Percentiles rank a stretch among this genome's conserved stretches.
phyloP scores from a whole-genome alignment of 2,329 filamentous ascomycete genomes.

The Trichophyton mentagrophytes region DNA sequence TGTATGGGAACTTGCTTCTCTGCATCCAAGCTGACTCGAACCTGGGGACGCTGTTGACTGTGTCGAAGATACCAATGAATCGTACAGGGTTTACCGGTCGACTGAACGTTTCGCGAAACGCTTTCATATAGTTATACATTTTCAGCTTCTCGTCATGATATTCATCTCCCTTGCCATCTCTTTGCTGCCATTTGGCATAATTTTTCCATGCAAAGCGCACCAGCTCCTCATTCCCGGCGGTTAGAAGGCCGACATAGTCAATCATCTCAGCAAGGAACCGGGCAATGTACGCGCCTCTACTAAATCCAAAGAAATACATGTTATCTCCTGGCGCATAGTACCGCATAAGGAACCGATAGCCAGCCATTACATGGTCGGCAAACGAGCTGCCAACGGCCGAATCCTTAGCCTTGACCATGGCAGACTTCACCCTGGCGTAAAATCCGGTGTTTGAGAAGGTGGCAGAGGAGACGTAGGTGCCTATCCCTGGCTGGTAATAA shows the following conservation, averaged over 20 bases:
- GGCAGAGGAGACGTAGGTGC: slow-evolving; percentile 31
- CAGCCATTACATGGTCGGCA: slow-evolving; percentile 41
- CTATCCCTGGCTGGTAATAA: slow-evolving; percentile 27
- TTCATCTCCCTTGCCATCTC: slow-evolving; percentile 16
- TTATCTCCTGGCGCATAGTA: slow-evolving; percentile 40
- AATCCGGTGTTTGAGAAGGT: slow-evolving; percentile 24
- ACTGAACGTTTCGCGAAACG: slow-evolving; percentile 40
- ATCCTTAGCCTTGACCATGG: slow-evolving; percentile 13
- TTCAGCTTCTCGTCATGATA: slow-evolving; percentile 9
- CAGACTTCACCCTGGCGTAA: slow-evolving; percentile 15
- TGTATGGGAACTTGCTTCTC: slow-evolving; percentile 15
- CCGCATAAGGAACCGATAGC: slow-evolving; percentile 45
- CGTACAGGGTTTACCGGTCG: slow-evolving; percentile 36
- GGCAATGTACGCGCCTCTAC: slow-evolving; percentile 41
- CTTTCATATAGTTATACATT: slow-evolving; percentile 24
- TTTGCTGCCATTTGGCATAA: slow-evolving; percentile 23
- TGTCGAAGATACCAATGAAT: slow-evolving; percentile 45
- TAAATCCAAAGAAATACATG: slow-evolving; percentile 46
- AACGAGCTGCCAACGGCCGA: slow-evolving; percentile 25
- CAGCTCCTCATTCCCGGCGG: slow-evolving; percentile 42
- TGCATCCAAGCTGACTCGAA: slow-evolving; percentile 25
- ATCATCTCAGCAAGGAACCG: slow-evolving; percentile 43
- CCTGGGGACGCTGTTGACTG: slow-evolving; percentile 38
- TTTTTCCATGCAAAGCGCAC: slow-evolving; percentile 37
- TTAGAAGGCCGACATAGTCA: slow-evolving; percentile 38